A percentile compares a stretch with the other conserved stretches of the same genome.
phyloP scores from a whole-genome alignment of 345 rosid genomes.

The Syzygium aromaticum region DNA sequence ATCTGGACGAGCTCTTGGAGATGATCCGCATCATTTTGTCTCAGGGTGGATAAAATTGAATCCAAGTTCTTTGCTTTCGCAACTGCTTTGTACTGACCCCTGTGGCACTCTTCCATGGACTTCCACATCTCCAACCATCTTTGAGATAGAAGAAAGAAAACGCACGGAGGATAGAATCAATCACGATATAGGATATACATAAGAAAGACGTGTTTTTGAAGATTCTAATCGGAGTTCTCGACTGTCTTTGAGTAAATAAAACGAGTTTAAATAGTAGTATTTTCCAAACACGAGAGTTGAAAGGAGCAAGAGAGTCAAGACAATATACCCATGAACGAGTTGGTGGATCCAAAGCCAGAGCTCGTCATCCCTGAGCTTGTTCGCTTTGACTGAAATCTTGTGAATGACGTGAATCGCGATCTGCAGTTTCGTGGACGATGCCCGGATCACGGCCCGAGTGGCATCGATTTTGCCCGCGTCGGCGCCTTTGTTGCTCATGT shows the following conservation, averaged over 20 bases:
- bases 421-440: slow-evolving; percentile 40
- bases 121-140: slow-evolving; percentile 34
- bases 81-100: slow-evolving; percentile 16
- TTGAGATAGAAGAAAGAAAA: not conserved
- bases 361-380: slow-evolving; percentile 53
- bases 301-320: not conserved
- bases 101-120: slow-evolving; percentile 23
- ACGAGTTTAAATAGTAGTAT: not conserved
- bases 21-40: slow-evolving; percentile 8
- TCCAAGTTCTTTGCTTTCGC: slow-evolving; percentile 13
- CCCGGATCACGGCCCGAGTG: slow-evolving; percentile 16
- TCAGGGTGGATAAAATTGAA: slow-evolving; percentile 1
- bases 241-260: not conserved
- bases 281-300: not conserved
- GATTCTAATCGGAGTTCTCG: not conserved
- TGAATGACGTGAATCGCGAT: slow-evolving; percentile 57
- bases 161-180: not conserved
- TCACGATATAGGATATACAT: not conserved
- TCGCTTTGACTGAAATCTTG: slow-evolving; percentile 36
- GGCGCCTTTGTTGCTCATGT: slow-evolving; percentile 26
- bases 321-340: slow-evolving; percentile 37
- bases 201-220: not conserved
- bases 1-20: slow-evolving; percentile 35
- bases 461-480: slow-evolving; percentile 35
- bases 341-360: slow-evolving; percentile 49